Base-by-base conservation (phyloP, 1,139 yeast species). In the Maudiozyma humilis region DNA sequence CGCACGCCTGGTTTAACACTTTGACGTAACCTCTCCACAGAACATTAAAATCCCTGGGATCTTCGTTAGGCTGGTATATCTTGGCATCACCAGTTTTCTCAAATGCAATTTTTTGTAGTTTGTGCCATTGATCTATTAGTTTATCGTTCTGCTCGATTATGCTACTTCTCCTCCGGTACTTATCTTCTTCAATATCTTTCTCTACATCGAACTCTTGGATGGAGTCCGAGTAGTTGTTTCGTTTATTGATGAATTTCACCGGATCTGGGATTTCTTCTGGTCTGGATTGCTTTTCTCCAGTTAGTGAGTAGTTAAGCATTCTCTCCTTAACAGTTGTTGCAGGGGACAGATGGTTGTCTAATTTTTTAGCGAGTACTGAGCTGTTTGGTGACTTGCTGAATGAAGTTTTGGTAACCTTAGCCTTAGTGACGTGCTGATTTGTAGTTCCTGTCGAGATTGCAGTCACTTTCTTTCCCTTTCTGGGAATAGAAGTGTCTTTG, bases 1-100 rank as follows among this genome's bases (percentile, higher is more conserved):
- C 7, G 30, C 41, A 15, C 32, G 38, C 42, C 13, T 50, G 45
- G 33, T 47, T 49, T 6, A 52, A 35, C 29, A 44, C 44, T 16
- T 33, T 45, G 6, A 64, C 61, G 42, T 63, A 62, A 0, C 58
- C 51, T 48, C 69, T 55, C 68, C 68, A 64, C 18, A 65, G 47
- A 1, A 65, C 67, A 41, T 64, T 65, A 32, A 64, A 49, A 44
- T 63, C 66, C 32, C 58, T 36, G 13, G 65, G 60, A 36, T 64
- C 57, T 3, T 54, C 41, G 3, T 48, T 51, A 19, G 49, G 43
- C 4, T 55, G 42, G 46, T 58, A 62, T 2, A 36, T 36, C 4
- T 59, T 60, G 4, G 47, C 51, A 38, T 61, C 66, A 5, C 57
- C 60, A 16, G 59, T 57, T 41, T 64, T 48, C 32, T 62, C 60